phyloP scores from a whole-genome alignment of 805 yeast genomes.

The Brettanomyces bruxellensis region DNA sequence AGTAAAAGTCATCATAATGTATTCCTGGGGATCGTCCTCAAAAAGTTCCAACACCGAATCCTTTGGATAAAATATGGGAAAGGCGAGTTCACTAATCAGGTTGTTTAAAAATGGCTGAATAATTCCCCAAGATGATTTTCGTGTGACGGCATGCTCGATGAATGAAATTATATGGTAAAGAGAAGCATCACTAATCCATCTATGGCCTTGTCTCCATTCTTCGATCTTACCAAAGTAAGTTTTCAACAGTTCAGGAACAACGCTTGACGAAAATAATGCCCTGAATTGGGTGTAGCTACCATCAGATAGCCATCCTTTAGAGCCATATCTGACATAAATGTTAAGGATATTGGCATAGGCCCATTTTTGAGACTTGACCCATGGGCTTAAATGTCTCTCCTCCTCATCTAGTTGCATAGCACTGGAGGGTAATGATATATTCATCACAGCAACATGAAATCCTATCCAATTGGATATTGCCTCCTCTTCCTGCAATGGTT shows the following conservation, averaged over 20 bases:
- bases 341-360: conserved; percentile 69
- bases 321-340: conserved; percentile 63
- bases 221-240: conserved; percentile 60
- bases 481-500: conserved; percentile 46
- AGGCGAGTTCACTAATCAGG: conserved; percentile 64
- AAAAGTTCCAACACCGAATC: conserved; percentile 66
- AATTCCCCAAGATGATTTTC: conserved; percentile 56
- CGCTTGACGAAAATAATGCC: conserved; percentile 40
- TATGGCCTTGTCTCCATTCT: conserved; percentile 54
- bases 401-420: conserved; percentile 42
- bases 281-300: conserved; percentile 56
- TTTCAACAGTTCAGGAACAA: conserved; percentile 65
- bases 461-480: conserved; percentile 60
- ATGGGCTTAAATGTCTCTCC: conserved; percentile 44
- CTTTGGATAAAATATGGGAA: conserved; percentile 69
- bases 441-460: conserved; percentile 62
- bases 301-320: conserved; percentile 34
- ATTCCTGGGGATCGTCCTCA: conserved; percentile 87
- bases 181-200: conserved; percentile 65
- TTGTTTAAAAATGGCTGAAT: conserved; percentile 62
- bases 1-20: conserved; percentile 70
- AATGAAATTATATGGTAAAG: conserved; percentile 59
- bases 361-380: conserved; percentile 84
- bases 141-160: conserved; percentile 49
- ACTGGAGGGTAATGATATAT: conserved; percentile 46